Conservation (phyloP, 129 eudicot genomes). For the Chrysanthemum lavandulifolium region DNA sequence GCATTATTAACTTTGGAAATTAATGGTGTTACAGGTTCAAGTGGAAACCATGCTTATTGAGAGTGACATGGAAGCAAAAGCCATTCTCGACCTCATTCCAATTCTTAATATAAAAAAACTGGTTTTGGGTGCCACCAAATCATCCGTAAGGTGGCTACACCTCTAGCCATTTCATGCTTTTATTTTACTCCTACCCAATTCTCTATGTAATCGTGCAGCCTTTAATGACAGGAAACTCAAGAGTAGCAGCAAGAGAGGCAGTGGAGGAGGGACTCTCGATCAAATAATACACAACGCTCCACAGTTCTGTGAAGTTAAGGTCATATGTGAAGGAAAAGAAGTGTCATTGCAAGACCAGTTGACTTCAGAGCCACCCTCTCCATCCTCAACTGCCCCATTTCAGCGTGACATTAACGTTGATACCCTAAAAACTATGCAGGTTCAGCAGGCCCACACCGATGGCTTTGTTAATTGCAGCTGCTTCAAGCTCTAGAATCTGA, state of each 20-base stretch:
- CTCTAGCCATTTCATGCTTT: not conserved
- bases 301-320: conserved; percentile 60
- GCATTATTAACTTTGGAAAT: no score
- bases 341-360: conserved; percentile 37
- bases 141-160: conserved; percentile 24
- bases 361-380: conserved; percentile 19
- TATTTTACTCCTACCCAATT: not conserved
- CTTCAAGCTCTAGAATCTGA: conserved; percentile 40
- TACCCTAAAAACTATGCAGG: no score
- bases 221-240: conserved; percentile 46
- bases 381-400: not conserved
- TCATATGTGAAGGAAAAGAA: conserved; percentile 73
- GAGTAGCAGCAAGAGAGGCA: conserved; percentile 46
- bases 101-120: conserved; percentile 69
- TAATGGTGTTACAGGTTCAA: conserved; percentile 46
- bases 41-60: conserved; percentile 88
- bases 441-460: no score
- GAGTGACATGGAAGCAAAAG: conserved; percentile 81
- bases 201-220: not conserved
- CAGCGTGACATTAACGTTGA: no score
- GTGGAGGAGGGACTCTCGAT: conserved; percentile 49
- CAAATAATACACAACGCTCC: conserved; percentile 61
- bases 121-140: conserved; percentile 60
- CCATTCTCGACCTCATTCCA: conserved; percentile 81
- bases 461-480: conserved; percentile 34